Evolutionary conservation across 192 early-diverging fungal species (phyloP).

Genomic region (Oehlia diaphana): DNA sequence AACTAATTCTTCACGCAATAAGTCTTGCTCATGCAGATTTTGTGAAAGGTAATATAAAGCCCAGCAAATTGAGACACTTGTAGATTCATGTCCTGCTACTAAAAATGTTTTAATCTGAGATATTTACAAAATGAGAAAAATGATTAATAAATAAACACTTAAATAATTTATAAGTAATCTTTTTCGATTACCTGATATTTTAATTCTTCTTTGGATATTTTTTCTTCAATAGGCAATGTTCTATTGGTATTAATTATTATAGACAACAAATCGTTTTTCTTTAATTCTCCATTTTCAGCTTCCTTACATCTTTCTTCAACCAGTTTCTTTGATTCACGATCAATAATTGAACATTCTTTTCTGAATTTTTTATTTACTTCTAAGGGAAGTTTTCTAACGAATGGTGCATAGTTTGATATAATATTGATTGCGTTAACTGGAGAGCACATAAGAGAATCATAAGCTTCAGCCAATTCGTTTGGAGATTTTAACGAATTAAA

Average conservation of each 20-base stretch:
- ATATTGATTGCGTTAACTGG: background rate
- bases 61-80: slow-evolving; percentile 49
- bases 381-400: slow-evolving; percentile 31
- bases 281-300: slow-evolving; percentile 18
- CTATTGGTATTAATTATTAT: slow-evolving; percentile 45
- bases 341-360: slow-evolving; percentile 31
- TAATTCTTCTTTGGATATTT: slow-evolving; percentile 47
- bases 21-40: slow-evolving; percentile 42
- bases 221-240: slow-evolving; percentile 36
- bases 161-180: no score
- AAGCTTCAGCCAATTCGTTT: slow-evolving; percentile 49
- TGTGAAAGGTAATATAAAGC: slow-evolving; percentile 51
- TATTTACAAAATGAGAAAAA: no score
- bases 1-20: slow-evolving; percentile 48
- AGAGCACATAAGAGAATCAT: slow-evolving; percentile 25
- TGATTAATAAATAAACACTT: no score
- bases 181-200: slow-evolving; percentile 34
- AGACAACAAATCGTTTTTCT: slow-evolving; percentile 45
- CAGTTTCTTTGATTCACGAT: slow-evolving; percentile 35
- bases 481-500: slow-evolving; percentile 42
- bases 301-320: slow-evolving; percentile 37
- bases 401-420: slow-evolving; percentile 34
- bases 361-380: background rate
- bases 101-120: background rate
- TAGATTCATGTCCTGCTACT: slow-evolving; percentile 59